A percentile compares a stretch with the other conserved stretches of the same genome.
phyloP scores from a whole-genome alignment of 306 rosid species.

The Gillenia trifoliata region DNA sequence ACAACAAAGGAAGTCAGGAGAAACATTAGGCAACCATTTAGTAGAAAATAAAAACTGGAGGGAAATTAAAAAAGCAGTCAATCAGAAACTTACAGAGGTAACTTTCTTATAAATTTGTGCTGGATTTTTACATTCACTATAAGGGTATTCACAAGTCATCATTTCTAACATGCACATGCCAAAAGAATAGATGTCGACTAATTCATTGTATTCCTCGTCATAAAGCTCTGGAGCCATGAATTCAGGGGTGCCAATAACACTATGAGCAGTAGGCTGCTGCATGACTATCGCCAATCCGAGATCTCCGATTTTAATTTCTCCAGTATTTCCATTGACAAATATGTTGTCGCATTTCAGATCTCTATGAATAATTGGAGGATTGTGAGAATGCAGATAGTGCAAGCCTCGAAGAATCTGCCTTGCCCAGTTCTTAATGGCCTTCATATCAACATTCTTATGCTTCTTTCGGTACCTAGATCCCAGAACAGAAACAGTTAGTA shows the following conservation, averaged over 20 bases:
- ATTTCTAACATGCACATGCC: constrained; percentile 93
- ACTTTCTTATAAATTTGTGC: constrained; percentile 93
- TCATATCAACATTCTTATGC: constrained; percentile 63
- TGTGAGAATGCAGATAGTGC: constrained; percentile 66
- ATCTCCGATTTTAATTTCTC: constrained; percentile 89
- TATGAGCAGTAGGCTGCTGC: constrained; percentile 86
- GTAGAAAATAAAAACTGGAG: background rate
- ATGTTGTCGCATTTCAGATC: constrained; percentile 91
- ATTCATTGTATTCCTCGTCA: constrained; percentile 86
- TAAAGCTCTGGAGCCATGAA: constrained; percentile 99
- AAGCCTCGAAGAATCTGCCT: constrained; percentile 85
- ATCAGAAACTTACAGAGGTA: constrained; percentile 62
- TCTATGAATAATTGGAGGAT: constrained; percentile 84
- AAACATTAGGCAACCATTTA: background rate
- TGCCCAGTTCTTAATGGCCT: constrained; percentile 95
- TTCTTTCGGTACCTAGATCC: constrained; percentile 59
- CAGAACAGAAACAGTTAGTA: constrained; percentile 7
- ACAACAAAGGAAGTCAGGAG: constrained; percentile 7
- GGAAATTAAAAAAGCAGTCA: background rate
- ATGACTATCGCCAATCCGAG: constrained; percentile 85
- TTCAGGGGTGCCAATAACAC: constrained; percentile 91
- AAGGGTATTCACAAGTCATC: constrained; percentile 89
- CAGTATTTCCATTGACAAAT: constrained; percentile 80
- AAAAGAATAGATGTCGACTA: constrained; percentile 90
- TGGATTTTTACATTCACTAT: constrained; percentile 79